phyloP scores from a whole-genome alignment of 345 rosid species.

The Gynandropsis gynandra region DNA sequence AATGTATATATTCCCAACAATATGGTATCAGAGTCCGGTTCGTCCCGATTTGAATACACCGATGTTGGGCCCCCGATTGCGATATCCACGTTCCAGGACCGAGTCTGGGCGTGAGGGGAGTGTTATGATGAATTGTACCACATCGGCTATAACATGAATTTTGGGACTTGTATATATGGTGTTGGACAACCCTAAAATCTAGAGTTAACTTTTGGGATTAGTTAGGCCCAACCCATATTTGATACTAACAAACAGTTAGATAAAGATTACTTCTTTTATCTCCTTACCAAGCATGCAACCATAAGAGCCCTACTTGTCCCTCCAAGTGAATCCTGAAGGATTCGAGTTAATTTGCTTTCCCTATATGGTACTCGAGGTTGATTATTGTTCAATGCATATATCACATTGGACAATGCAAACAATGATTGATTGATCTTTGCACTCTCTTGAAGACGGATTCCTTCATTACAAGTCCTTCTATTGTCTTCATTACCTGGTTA shows the following conservation, averaged over 20 bases:
- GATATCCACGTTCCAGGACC: too few species aligned
- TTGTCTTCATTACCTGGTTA: conserved; percentile 85
- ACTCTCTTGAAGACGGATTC: conserved; percentile 78
- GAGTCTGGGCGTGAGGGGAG: too few species aligned
- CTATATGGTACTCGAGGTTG: conserved; percentile 67
- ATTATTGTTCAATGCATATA: conserved; percentile 76
- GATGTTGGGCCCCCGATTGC: too few species aligned
- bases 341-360: conserved; percentile 90
- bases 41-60: too few species aligned
- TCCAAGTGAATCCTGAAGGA: conserved; percentile 91
- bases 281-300: conserved; percentile 87
- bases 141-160: too few species aligned
- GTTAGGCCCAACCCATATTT: too few species aligned
- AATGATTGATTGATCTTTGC: conserved; percentile 83
- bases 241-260: neutral
- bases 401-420: conserved; percentile 85
- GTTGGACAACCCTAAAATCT: too few species aligned
- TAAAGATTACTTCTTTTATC: neutral
- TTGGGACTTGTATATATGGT: too few species aligned
- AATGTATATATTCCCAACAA: too few species aligned
- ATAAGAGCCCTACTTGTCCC: conserved; percentile 77
- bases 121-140: too few species aligned
- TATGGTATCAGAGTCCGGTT: too few species aligned
- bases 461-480: conserved; percentile 78
- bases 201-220: too few species aligned